Conservation (phyloP, 805 yeast species). For the Schwanniomyces occidentalis region DNA sequence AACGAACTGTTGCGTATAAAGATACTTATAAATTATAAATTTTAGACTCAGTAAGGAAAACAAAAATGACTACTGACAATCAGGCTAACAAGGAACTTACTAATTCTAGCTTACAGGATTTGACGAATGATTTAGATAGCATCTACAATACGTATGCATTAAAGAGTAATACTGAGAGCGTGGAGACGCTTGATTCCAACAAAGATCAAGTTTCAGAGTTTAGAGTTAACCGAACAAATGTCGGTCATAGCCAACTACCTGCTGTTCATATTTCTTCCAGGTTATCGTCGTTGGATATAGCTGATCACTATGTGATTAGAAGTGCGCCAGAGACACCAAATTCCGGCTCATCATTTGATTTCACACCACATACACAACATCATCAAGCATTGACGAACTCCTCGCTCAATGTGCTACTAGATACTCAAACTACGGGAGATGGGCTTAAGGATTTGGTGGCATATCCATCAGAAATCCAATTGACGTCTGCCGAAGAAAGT, state of each 20-base stretch:
- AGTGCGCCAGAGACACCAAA: conserved; percentile 35
- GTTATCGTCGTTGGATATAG: conserved; percentile 19
- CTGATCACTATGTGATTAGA: conserved; percentile 13
- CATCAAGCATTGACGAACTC: conserved; percentile 31
- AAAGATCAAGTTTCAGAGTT: conserved; percentile 8
- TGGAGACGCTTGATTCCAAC: conserved; percentile 30
- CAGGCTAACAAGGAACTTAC: neutral
- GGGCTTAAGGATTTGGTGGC: conserved; percentile 18
- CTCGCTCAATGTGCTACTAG: conserved; percentile 37
- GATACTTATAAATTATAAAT: no score
- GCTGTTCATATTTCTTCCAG: conserved; percentile 26
- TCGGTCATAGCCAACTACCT: conserved; percentile 4
- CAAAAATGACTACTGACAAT: neutral
- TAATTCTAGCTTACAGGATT: neutral
- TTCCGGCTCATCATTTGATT: conserved; percentile 33
- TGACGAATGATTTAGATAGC: neutral
- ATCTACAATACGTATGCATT: conserved; percentile 14
- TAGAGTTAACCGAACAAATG: neutral
- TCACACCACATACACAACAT: conserved; percentile 18
- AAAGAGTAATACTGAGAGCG: conserved; percentile 14
- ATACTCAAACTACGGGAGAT: conserved; percentile 24
- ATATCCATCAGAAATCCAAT: conserved; percentile 8
- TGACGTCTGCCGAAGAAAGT: neutral
- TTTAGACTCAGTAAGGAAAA: no score
- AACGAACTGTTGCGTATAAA: no score